Percentiles rank a stretch among this genome's conserved stretches.
Evolutionary conservation across 176 grass and related monocot species (phyloP).

Genomic region (Aegilops sharonensis): DNA sequence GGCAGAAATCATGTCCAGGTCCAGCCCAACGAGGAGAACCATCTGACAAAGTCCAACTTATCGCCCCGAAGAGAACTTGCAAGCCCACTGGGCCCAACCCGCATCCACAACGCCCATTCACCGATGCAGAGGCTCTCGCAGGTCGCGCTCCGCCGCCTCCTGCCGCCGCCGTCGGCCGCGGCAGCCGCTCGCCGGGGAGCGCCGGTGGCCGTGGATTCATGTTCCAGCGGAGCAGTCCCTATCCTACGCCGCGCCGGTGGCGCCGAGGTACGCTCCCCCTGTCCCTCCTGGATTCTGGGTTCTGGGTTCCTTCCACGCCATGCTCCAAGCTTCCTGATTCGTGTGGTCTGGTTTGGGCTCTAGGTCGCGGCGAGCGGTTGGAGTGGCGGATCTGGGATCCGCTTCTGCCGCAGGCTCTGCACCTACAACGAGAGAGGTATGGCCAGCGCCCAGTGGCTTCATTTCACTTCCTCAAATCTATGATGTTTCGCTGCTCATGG

Average conservation of each 20-base stretch:
- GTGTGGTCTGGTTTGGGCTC: slow-evolving; percentile 12
- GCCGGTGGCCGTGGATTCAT: not conserved
- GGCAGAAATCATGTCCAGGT: too few species aligned
- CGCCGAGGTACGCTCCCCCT: not conserved
- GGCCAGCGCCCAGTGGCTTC: not conserved
- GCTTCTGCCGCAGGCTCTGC: slow-evolving; percentile 41
- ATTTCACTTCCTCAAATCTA: slow-evolving; percentile 10
- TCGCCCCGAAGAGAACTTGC: not conserved
- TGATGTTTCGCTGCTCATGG: not conserved
- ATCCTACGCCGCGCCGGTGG: not conserved
- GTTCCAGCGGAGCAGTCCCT: not conserved
- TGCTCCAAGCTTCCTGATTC: slow-evolving; percentile 22
- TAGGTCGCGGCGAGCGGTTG: slow-evolving; percentile 28
- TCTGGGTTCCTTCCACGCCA: not conserved
- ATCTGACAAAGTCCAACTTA: not conserved
- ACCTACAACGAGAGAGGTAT: slow-evolving; percentile 57
- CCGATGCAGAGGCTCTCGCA: slow-evolving; percentile 45
- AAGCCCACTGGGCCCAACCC: slow-evolving; percentile 25
- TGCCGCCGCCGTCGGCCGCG: slow-evolving; percentile 15
- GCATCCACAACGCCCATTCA: not conserved
- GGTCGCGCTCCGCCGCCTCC: slow-evolving; percentile 39
- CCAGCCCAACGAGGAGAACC: not conserved
- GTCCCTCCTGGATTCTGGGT: not conserved
- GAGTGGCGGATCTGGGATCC: slow-evolving; percentile 15
- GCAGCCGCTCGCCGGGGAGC: slow-evolving; percentile 5